These are phyloP conservation scores for Quaeritorhiza haematococci DNA, from an alignment of 371 early-diverging fungal genomes.

Conservation along the genomic window DNA sequence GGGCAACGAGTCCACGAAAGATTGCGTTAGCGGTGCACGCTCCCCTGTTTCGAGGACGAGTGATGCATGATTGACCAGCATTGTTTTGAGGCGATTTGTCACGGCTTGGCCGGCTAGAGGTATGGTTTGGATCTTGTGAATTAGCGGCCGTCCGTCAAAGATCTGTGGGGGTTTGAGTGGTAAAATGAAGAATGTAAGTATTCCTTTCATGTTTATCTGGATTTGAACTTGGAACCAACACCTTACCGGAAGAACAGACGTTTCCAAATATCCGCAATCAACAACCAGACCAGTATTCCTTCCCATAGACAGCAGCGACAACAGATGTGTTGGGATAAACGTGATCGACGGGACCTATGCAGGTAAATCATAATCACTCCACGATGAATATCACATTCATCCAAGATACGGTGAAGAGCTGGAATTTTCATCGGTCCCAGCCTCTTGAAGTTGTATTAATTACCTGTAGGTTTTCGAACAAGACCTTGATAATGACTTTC, in stretches of 20 bases:
- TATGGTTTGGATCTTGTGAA: constrained; percentile 60
- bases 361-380: not conserved
- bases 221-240: not conserved
- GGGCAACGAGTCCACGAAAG: constrained; percentile 29
- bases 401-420: not conserved
- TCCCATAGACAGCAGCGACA: constrained; percentile 77
- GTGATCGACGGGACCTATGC: constrained; percentile 70
- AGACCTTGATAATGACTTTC: constrained; percentile 59
- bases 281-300: constrained; percentile 73
- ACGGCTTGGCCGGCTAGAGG: constrained; percentile 71
- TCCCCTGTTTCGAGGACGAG: constrained; percentile 23
- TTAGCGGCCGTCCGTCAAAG: constrained; percentile 69
- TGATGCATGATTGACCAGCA: constrained; percentile 50
- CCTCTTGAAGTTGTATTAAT: not conserved
- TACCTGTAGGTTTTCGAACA: constrained; percentile 79
- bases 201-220: not conserved
- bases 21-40: constrained; percentile 3
- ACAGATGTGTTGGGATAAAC: constrained; percentile 69
- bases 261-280: constrained; percentile 61
- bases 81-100: constrained; percentile 48
- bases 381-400: not conserved
- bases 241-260: constrained; percentile 74
- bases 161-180: constrained; percentile 40
- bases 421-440: not conserved
- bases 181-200: not conserved